Evolutionary conservation across 352 stramenopile genomes (phyloP).

Genomic region (Globisporangium carolinianum): DNA sequence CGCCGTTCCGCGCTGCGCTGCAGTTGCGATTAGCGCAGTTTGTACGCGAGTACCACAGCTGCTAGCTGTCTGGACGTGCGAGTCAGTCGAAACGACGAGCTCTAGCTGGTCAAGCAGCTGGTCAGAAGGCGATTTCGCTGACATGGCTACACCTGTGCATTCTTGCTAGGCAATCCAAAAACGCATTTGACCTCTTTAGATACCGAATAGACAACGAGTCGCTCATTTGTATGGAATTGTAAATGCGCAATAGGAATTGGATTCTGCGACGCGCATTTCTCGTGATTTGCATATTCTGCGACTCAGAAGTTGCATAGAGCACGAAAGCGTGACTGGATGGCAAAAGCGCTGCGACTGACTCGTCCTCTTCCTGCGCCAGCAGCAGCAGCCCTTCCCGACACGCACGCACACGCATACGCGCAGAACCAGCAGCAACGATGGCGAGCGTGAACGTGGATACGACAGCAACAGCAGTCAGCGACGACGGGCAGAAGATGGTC

Average conservation of each 20-base stretch:
- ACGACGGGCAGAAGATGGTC: constrained; percentile 43
- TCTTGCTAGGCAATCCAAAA: no score
- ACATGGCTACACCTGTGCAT: background rate
- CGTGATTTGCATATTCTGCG: no score
- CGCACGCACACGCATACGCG: background rate
- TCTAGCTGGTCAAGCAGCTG: background rate
- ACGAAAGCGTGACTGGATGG: background rate
- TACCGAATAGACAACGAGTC: background rate
- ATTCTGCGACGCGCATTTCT: no score
- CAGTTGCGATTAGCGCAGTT: constrained; percentile 44
- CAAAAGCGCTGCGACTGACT: background rate
- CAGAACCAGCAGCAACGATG: constrained; percentile 3
- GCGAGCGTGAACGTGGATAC: constrained; percentile 6
- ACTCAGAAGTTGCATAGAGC: no score
- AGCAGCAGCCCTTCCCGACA: background rate
- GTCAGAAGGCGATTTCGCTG: background rate
- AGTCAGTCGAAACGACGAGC: background rate
- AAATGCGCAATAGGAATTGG: no score
- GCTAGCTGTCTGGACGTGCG: constrained; percentile 24
- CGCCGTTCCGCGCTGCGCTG: constrained; percentile 59
- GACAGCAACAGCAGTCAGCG: background rate
- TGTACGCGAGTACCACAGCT: constrained; percentile 67
- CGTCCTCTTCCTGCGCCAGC: background rate
- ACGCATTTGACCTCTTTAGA: no score
- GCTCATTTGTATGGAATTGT: no score